Conservation (phyloP, 2,329 filamentous ascomycete genomes). For the Alternaria novae-zelandiae region DNA sequence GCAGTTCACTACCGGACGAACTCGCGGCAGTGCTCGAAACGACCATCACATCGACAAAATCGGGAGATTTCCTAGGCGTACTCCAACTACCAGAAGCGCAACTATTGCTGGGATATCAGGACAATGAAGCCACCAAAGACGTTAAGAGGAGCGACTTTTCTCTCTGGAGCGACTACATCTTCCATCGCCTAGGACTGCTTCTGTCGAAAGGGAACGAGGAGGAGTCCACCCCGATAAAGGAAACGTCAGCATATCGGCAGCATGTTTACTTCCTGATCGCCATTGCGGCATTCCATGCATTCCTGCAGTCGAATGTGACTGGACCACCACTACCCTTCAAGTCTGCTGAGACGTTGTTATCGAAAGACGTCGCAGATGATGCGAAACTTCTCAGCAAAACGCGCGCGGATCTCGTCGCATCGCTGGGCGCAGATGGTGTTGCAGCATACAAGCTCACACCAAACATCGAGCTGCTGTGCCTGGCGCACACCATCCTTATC, state of each 20-base stretch:
- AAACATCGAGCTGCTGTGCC: slow-evolving; percentile 79
- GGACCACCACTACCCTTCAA: slow-evolving; percentile 76
- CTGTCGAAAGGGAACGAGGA: slow-evolving; percentile 41
- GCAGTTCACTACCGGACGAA: slow-evolving; percentile 51
- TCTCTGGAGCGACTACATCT: slow-evolving; percentile 55
- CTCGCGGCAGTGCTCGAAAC: slow-evolving; percentile 47
- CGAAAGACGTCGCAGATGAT: slow-evolving; percentile 52
- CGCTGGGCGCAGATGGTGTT: slow-evolving; percentile 81
- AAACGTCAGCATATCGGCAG: slow-evolving; percentile 49
- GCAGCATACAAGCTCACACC: slow-evolving; percentile 85
- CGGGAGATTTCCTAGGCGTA: slow-evolving; percentile 51
- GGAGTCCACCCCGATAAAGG: slow-evolving; percentile 26
- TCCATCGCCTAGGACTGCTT: slow-evolving; percentile 50
- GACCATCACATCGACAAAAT: slow-evolving; percentile 49
- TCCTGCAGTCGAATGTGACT: slow-evolving; percentile 86
- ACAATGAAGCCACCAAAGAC: slow-evolving; percentile 41
- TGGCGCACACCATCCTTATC: slow-evolving; percentile 69
- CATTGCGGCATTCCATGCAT: slow-evolving; percentile 74
- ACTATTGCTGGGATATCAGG: slow-evolving; percentile 49
- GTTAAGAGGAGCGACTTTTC: slow-evolving; percentile 42
- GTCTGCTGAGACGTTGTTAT: slow-evolving; percentile 58
- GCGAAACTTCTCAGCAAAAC: slow-evolving; percentile 42
- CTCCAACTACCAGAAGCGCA: slow-evolving; percentile 50
- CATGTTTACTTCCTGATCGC: slow-evolving; percentile 62
- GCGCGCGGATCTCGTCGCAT: slow-evolving; percentile 66